Evolutionary conservation across 768 basidiomycete genomes (phyloP).

Genomic region (Kwoniella mangroviensis): DNA sequence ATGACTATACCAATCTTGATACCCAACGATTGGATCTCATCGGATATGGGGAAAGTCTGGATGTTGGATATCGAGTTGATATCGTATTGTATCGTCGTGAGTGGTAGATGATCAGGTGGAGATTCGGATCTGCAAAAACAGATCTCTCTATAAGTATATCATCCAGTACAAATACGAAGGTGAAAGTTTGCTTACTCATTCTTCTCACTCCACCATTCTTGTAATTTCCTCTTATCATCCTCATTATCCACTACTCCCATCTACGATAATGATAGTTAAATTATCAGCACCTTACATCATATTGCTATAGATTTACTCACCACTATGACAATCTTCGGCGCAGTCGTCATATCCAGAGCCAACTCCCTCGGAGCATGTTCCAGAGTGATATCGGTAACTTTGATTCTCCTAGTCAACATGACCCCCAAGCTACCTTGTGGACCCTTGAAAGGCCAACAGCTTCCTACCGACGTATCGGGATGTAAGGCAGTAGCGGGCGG

Average conservation of each 20-base stretch:
- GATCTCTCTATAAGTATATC: no score
- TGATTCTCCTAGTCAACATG: conserved; percentile 68
- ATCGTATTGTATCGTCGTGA: conserved; percentile 74
- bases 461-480: conserved; percentile 77
- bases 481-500: conserved; percentile 87
- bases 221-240: conserved; percentile 70
- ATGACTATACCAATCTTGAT: conserved; percentile 86
- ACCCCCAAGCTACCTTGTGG: conserved; percentile 80
- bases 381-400: conserved; percentile 72
- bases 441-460: conserved; percentile 93
- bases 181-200: no score
- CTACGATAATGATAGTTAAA: background rate
- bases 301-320: conserved; percentile 29
- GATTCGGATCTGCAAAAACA: conserved; percentile 10
- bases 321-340: conserved; percentile 84
- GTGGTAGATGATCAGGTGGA: conserved; percentile 61
- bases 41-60: conserved; percentile 78
- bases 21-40: conserved; percentile 70
- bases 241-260: conserved; percentile 69
- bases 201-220: conserved; percentile 59
- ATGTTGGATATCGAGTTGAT: conserved; percentile 64
- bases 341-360: conserved; percentile 77
- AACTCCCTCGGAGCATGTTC: conserved; percentile 86
- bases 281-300: no score
- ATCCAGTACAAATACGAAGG: no score